phyloP scores from a whole-genome alignment of 1,284 basidiomycete genomes.

The Ustilago curta region DNA sequence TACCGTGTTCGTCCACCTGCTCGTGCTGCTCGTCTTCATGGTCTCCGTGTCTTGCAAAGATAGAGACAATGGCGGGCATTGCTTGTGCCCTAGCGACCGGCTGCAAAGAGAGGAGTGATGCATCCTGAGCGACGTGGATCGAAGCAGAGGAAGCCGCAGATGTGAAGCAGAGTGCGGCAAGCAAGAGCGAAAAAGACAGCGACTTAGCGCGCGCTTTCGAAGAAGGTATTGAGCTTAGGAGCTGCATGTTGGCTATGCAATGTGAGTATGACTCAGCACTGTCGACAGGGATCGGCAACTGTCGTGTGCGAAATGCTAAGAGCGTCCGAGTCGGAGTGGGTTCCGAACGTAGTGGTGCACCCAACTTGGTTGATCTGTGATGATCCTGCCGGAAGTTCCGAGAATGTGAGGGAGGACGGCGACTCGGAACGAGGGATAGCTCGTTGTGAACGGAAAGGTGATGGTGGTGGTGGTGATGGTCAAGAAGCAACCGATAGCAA shows the following conservation, averaged over 20 bases:
- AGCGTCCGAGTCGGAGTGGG: not conserved
- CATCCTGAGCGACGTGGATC: slow-evolving; percentile 7
- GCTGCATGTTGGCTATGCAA: slow-evolving; percentile 11
- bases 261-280: not conserved
- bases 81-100: not conserved
- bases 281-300: not conserved
- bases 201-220: not conserved
- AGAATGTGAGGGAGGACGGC: not conserved
- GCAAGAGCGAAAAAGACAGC: slow-evolving; percentile 1
- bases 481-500: not conserved
- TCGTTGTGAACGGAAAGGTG: not conserved
- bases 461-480: not conserved
- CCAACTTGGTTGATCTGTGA: slow-evolving; percentile 6
- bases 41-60: slow-evolving; percentile 35
- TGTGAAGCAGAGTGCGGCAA: slow-evolving; percentile 10
- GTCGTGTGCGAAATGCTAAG: not conserved
- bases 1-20: slow-evolving; percentile 6
- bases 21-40: slow-evolving; percentile 16
- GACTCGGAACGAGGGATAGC: not conserved
- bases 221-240: not conserved
- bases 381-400: not conserved
- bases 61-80: not conserved
- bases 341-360: slow-evolving; percentile 14
- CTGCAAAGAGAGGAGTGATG: slow-evolving; percentile 6
- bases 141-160: slow-evolving; percentile 8